phyloP scores from a whole-genome alignment of 2,329 filamentous ascomycete genomes.

The Plenodomus biglobosus region DNA sequence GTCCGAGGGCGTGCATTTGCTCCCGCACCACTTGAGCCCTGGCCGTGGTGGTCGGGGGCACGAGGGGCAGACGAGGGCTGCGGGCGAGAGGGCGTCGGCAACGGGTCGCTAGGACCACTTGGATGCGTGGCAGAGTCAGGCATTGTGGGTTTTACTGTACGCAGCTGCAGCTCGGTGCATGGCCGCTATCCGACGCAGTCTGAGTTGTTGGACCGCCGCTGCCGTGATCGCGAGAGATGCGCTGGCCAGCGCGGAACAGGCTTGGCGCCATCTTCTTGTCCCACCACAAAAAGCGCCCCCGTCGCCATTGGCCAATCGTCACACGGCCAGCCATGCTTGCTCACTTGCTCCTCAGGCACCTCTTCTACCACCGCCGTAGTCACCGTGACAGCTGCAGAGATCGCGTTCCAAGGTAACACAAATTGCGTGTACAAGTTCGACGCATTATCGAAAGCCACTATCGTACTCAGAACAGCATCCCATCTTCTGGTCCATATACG shows the following conservation, averaged over 20 bases:
- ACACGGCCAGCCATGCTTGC: constrained; percentile 12
- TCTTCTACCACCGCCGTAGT: not conserved
- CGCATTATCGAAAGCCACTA: not conserved
- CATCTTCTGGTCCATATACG: constrained; percentile 31
- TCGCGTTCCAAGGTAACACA: not conserved
- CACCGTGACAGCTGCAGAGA: constrained; percentile 1
- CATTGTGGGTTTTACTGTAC: constrained; percentile 38
- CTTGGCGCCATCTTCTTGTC: constrained; percentile 28
- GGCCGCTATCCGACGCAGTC: constrained; percentile 35
- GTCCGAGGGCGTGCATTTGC: constrained; percentile 32
- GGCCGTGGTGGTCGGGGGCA: constrained; percentile 16
- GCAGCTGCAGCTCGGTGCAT: constrained; percentile 45
- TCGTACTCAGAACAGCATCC: constrained; percentile 27
- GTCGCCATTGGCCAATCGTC: constrained; percentile 27
- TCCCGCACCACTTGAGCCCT: constrained; percentile 22
- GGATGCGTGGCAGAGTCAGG: constrained; percentile 29
- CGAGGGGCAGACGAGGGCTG: constrained; percentile 22
- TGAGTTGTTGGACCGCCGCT: constrained; percentile 39
- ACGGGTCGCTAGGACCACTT: constrained; percentile 26
- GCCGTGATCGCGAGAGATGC: constrained; percentile 38
- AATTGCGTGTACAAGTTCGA: not conserved
- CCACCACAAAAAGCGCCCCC: constrained; percentile 17
- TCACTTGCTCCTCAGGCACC: not conserved
- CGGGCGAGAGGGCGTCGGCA: constrained; percentile 24
- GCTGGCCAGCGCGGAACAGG: constrained; percentile 28